Percentiles rank a stretch among this genome's conserved stretches.
These are phyloP conservation scores for Neonectria magnoliae DNA, from an alignment of 2,329 filamentous ascomycete genomes.

Conservation along the genomic window DNA sequence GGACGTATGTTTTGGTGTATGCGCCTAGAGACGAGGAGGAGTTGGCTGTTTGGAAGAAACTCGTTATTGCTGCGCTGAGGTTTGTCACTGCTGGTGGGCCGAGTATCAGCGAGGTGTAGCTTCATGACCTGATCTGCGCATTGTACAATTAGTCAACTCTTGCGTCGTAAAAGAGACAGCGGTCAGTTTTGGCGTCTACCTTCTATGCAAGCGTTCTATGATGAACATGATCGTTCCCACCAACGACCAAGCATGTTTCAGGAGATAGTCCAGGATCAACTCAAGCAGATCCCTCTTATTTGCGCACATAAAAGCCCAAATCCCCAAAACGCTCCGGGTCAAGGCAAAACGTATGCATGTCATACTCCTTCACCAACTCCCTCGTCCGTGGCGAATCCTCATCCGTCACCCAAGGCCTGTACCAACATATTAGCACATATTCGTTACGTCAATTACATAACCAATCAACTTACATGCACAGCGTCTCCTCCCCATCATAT, in stretches of 20 bases:
- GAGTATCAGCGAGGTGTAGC: neutral
- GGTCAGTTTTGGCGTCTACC: neutral
- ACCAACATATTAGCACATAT: neutral
- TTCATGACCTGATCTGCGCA: neutral
- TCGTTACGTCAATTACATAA: too few species aligned
- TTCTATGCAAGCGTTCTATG: too few species aligned
- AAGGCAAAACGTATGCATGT: neutral
- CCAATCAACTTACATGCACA: neutral
- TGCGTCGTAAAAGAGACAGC: neutral
- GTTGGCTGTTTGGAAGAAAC: neutral
- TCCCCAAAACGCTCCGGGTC: neutral
- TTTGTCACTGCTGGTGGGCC: neutral
- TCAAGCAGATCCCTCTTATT: neutral
- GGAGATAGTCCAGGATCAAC: too few species aligned
- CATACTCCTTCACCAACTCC: slow-evolving; percentile 2
- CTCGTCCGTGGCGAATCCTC: slow-evolving; percentile 10
- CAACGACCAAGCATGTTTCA: too few species aligned
- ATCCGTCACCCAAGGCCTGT: slow-evolving; percentile 11
- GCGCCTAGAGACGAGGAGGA: neutral
- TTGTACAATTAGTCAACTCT: neutral
- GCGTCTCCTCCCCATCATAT: neutral
- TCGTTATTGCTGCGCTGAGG: neutral
- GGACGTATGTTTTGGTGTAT: neutral
- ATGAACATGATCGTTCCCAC: too few species aligned
- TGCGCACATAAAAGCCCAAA: slow-evolving; percentile 6